Evolutionary conservation across 2,329 filamentous ascomycete genomes (phyloP).

Genomic region (Aspergillus brasiliensis): DNA sequence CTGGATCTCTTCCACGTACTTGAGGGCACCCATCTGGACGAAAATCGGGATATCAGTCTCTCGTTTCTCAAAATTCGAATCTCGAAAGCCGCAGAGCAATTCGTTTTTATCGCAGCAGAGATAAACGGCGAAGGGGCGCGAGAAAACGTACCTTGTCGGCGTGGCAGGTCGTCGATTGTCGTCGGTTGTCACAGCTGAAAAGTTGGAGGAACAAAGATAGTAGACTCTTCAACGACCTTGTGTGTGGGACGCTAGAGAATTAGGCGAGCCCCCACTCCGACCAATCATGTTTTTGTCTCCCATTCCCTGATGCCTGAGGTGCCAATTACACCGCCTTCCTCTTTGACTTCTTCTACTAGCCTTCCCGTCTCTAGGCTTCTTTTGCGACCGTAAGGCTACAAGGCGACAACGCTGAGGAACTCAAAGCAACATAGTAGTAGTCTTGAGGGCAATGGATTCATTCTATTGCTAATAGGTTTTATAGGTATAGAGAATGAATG

Average conservation of each 20-base stretch:
- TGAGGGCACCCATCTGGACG: constrained; percentile 93
- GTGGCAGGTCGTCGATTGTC: constrained; percentile 46
- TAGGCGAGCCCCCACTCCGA: constrained; percentile 37
- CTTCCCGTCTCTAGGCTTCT: not conserved
- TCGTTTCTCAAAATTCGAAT: constrained; percentile 1
- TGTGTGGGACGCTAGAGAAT: constrained; percentile 48
- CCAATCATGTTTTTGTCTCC: constrained; percentile 25
- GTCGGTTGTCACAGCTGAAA: constrained; percentile 45
- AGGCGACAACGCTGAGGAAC: constrained; percentile 4
- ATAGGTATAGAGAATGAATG: not conserved
- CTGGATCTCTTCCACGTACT: constrained; percentile 99
- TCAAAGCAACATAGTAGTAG: not conserved
- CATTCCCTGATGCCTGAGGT: constrained; percentile 15
- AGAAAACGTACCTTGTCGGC: constrained; percentile 48
- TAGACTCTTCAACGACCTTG: constrained; percentile 33
- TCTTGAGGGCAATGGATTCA: not conserved
- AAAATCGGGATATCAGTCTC: constrained; percentile 19
- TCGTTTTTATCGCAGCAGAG: not conserved
- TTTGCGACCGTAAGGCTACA: constrained; percentile 12
- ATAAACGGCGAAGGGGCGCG: not conserved
- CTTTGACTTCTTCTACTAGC: no score
- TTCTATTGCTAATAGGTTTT: not conserved
- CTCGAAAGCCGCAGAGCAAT: not conserved
- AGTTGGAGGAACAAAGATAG: constrained; percentile 35
- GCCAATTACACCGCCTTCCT: not conserved